Evolutionary conservation across 2,329 filamentous ascomycete species (phyloP).

Genomic region (Hymenoscyphus infarciens): DNA sequence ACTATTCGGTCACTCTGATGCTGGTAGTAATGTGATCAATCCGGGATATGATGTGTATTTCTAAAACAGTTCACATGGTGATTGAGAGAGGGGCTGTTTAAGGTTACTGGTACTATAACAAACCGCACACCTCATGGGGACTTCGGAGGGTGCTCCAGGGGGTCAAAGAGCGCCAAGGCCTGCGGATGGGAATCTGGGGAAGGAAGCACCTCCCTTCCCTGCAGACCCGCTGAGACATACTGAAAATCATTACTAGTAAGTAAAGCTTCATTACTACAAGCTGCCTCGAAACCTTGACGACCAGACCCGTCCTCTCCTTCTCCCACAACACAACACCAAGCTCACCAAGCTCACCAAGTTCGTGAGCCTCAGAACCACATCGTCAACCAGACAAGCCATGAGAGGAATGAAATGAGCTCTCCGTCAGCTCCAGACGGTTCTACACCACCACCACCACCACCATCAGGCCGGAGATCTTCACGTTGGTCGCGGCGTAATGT

Average conservation of each 20-base stretch:
- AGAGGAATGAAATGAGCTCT: conserved; percentile 32
- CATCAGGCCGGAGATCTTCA: conserved; percentile 23
- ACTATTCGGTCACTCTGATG: background rate
- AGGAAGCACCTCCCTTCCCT: background rate
- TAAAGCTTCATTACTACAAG: background rate
- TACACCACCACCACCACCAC: conserved; percentile 24
- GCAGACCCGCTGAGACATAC: background rate
- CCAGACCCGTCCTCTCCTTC: background rate
- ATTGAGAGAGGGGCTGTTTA: background rate
- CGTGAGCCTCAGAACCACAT: background rate
- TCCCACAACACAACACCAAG: background rate
- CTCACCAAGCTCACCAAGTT: background rate
- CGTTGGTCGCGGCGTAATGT: conserved; percentile 29
- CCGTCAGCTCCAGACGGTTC: conserved; percentile 30
- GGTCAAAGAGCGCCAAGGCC: background rate
- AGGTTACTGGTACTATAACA: too few species aligned
- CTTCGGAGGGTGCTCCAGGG: too few species aligned
- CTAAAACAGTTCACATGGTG: background rate
- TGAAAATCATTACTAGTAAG: background rate
- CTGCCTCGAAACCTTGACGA: background rate
- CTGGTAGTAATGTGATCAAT: background rate
- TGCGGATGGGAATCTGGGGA: background rate
- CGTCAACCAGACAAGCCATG: conserved; percentile 17
- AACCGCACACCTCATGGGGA: background rate
- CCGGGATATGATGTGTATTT: background rate